A percentile compares a stretch with the other conserved stretches of the same genome.
These are phyloP conservation scores for Xylaria polymorpha DNA, from an alignment of 2,329 filamentous ascomycete genomes.

Conservation along the genomic window DNA sequence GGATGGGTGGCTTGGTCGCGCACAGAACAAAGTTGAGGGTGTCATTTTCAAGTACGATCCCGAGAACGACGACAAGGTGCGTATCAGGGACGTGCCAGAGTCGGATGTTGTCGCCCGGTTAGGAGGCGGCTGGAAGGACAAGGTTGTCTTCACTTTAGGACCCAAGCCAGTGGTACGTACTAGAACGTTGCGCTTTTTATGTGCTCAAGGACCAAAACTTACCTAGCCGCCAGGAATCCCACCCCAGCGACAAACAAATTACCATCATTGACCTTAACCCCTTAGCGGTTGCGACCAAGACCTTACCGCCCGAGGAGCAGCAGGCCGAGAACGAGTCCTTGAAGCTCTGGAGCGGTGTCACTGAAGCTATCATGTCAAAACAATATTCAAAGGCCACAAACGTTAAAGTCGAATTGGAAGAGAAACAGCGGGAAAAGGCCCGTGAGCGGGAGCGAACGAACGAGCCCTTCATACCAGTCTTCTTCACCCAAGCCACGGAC, in stretches of 20 bases:
- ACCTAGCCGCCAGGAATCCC: slow-evolving; percentile 52
- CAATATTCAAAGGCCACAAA: slow-evolving; percentile 87
- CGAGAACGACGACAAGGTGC: slow-evolving; percentile 81
- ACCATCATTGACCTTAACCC: slow-evolving; percentile 91
- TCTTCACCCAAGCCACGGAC: slow-evolving; percentile 75
- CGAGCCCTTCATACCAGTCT: slow-evolving; percentile 83
- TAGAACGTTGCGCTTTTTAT: background rate
- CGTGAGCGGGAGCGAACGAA: slow-evolving; percentile 78
- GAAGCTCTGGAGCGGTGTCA: slow-evolving; percentile 88
- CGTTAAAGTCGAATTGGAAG: slow-evolving; percentile 91
- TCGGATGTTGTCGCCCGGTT: slow-evolving; percentile 85
- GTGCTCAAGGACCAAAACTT: slow-evolving; percentile 22
- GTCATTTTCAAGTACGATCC: slow-evolving; percentile 92
- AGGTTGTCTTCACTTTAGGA: slow-evolving; percentile 70
- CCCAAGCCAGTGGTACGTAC: slow-evolving; percentile 70
- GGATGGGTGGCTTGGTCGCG: slow-evolving; percentile 92
- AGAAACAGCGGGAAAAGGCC: slow-evolving; percentile 86
- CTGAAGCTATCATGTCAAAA: slow-evolving; percentile 83
- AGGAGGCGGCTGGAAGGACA: slow-evolving; percentile 86
- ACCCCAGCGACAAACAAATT: slow-evolving; percentile 69
- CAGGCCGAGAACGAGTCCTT: slow-evolving; percentile 93
- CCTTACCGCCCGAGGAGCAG: slow-evolving; percentile 77
- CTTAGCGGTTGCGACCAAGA: slow-evolving; percentile 81
- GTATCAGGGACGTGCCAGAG: slow-evolving; percentile 87
- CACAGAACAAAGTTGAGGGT: slow-evolving; percentile 91